Conservation (phyloP, 257 asterid species). For the Gardenia jasminoides region DNA sequence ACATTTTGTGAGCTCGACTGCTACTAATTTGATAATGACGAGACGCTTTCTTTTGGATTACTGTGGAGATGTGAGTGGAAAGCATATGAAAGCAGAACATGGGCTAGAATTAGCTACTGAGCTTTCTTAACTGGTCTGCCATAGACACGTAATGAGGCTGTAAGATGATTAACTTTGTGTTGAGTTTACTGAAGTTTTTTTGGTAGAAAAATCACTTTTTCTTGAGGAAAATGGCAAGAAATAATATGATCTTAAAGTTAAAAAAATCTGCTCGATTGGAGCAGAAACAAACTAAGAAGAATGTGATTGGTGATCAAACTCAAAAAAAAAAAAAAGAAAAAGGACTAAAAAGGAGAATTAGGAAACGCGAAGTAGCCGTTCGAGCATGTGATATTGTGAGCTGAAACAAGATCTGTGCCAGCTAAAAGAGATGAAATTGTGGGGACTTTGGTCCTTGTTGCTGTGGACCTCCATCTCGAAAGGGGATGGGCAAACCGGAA, state of each 20-base stretch:
- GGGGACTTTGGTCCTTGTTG: conserved; percentile 1
- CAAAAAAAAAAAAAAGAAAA: no score
- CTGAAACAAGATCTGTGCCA: neutral
- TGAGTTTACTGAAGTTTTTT: no score
- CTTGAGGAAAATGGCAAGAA: neutral
- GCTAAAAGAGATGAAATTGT: neutral
- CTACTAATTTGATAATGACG: neutral
- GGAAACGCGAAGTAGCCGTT: neutral
- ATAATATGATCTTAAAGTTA: neutral
- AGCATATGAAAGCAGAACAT: neutral
- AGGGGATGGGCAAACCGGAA: neutral
- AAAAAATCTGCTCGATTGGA: neutral
- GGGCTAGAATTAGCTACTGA: neutral
- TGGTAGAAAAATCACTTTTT: no score
- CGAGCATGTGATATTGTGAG: neutral
- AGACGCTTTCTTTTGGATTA: neutral
- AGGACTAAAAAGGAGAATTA: neutral
- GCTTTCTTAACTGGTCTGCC: neutral
- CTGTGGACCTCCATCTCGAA: neutral
- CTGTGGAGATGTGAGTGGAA: neutral
- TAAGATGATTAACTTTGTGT: no score
- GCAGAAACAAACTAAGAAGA: neutral
- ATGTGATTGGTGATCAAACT: no score
- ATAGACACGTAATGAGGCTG: neutral
- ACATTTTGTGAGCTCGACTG: neutral